Evolutionary conservation across 1,139 yeast species (phyloP).

Genomic region (Pichia cactophila): DNA sequence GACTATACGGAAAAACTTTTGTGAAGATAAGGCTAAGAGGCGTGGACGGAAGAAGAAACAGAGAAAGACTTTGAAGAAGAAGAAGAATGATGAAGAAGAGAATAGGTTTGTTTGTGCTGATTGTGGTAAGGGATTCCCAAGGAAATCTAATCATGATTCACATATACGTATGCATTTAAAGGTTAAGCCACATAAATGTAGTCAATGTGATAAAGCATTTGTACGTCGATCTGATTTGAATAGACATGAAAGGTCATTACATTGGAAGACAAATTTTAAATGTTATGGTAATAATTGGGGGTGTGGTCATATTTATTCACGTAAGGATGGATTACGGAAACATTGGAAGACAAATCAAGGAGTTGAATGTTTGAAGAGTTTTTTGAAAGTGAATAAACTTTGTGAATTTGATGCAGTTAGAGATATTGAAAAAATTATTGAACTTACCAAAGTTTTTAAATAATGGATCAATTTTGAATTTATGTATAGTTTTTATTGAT

Average conservation of each 20-base stretch:
- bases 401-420: neutral
- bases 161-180: constrained; percentile 91
- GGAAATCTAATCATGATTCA: constrained; percentile 88
- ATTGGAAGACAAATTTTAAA: constrained; percentile 81
- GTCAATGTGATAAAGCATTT: constrained; percentile 86
- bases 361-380: constrained; percentile 4
- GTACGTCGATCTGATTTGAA: constrained; percentile 93
- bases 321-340: constrained; percentile 13
- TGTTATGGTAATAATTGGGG: constrained; percentile 39
- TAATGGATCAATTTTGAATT: neutral
- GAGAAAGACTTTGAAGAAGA: neutral
- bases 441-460: constrained; percentile 2
- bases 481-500: neutral
- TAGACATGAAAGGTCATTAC: constrained; percentile 86
- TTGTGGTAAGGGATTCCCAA: constrained; percentile 81
- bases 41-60: neutral
- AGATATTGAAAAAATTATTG: constrained; percentile 7
- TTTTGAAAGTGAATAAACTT: neutral
- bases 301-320: constrained; percentile 12
- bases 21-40: neutral
- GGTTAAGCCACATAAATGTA: constrained; percentile 83
- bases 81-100: neutral
- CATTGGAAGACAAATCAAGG: constrained; percentile 14
- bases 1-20: neutral
- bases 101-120: constrained; percentile 42